Percentiles rank a stretch among this genome's conserved stretches.
Conservation (phyloP, 371 early-diverging fungal genomes). For the Conidiobolus incongruus region DNA sequence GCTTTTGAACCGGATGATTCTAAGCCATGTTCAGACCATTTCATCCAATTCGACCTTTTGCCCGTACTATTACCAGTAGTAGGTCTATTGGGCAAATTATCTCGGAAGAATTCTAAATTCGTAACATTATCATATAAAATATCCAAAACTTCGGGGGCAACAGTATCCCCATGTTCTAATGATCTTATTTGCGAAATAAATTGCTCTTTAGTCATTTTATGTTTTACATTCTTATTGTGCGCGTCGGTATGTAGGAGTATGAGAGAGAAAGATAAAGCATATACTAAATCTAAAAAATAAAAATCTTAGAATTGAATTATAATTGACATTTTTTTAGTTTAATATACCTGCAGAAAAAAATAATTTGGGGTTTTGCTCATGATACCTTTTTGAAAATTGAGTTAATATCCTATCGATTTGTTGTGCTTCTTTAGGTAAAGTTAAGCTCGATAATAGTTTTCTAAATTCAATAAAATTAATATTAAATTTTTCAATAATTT, state of each 20-base stretch:
- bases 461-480: no score
- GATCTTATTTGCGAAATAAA: constrained; percentile 46
- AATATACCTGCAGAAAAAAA: constrained; percentile 29
- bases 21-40: no score
- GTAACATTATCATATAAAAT: constrained; percentile 61
- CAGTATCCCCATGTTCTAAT: constrained; percentile 33
- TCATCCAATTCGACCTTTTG: no score
- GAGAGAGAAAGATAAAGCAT: constrained; percentile 63
- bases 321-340: no score
- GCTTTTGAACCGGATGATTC: no score
- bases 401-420: constrained; percentile 76
- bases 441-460: constrained; percentile 44
- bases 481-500: no score
- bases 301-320: neutral
- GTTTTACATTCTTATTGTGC: constrained; percentile 63
- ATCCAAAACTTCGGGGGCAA: constrained; percentile 46
- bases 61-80: no score
- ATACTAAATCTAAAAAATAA: constrained; percentile 27
- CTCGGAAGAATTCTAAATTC: constrained; percentile 20
- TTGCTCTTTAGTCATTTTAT: constrained; percentile 68
- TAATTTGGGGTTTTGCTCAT: constrained; percentile 39
- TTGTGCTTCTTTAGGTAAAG: constrained; percentile 73
- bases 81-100: constrained; percentile 3
- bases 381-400: constrained; percentile 59
- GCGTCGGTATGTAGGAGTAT: constrained; percentile 81